Evolutionary conservation across 306 rosid species (phyloP), one percentile per base, ranked within the genome.

Genomic region (Begonia peltatifolia): DNA sequence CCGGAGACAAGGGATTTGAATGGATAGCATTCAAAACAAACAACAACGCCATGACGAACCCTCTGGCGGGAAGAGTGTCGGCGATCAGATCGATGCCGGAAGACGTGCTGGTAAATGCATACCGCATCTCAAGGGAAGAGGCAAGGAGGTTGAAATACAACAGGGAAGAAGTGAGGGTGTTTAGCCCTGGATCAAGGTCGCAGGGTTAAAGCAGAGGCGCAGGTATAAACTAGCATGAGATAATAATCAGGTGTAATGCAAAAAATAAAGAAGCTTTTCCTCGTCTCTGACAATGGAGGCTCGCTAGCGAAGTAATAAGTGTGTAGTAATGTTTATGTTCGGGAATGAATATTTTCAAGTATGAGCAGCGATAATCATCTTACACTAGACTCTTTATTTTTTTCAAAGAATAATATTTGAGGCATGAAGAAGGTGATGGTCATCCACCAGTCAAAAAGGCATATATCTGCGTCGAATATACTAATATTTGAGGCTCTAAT

Each of bases 11-110:
- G 20, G 74, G 74, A 50, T 63, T 69, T 18, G 69, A 57, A 17
- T 69, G 74, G 74, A 43, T 69, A 11, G 56, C 74, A 48, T 41
- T 69, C 53, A 69, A 69, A 64, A 69, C 74, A 1, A 63, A 50
- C 14, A 68, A 69, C 30, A 58, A 69, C 57, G 69, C 74, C 2
- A 9, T 41, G 14, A 52, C 50, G 3, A 63, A 53, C 53, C 47
- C 49, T 18, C 65, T 69, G 20, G 74, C 69, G 0, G 74, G 74
- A 13, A 44, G 56, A 23, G 53, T 42, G 2, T 69, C 69, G 11
- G 36, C 56, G 13, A 57, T 69, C 47, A 59, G 64, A 41, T 9
- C 55, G 22, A 7, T 69, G 17, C 74, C 74, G 8, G 42, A 46
- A 23, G 56, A 57, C 17, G 61, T 63, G 23, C 20, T 69, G 46